phyloP scores from a whole-genome alignment of 2,329 filamentous ascomycete genomes.

The Sclerotiophoma versabilis region DNA sequence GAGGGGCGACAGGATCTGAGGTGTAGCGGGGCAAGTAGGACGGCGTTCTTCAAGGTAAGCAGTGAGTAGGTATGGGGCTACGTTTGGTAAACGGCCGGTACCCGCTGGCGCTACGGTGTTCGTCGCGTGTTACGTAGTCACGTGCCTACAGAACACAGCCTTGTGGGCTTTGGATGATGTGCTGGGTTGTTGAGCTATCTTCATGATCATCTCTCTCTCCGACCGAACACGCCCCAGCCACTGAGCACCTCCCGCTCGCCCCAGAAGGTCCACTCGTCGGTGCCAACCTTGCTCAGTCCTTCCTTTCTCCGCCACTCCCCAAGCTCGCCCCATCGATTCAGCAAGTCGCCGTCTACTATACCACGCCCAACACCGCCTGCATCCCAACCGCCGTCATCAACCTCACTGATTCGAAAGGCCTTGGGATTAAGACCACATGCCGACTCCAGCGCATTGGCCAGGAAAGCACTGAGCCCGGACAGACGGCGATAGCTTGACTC shows the following conservation, averaged over 20 bases:
- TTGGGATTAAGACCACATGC: slow-evolving; percentile 83
- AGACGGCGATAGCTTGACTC: slow-evolving; percentile 86
- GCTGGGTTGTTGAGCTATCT: too few relatives aligned
- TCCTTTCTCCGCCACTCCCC: slow-evolving; percentile 74
- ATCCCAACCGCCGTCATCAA: slow-evolving; percentile 45
- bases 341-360: slow-evolving; percentile 79
- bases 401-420: slow-evolving; percentile 70
- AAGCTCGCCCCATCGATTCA: slow-evolving; percentile 78
- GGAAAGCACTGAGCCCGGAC: slow-evolving; percentile 78
- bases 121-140: too few relatives aligned
- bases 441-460: slow-evolving; percentile 77
- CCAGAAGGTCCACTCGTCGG: slow-evolving; percentile 70
- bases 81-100: too few relatives aligned
- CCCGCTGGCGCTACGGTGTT: too few relatives aligned
- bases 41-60: too few relatives aligned
- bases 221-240: slow-evolving; percentile 65
- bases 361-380: slow-evolving; percentile 61
- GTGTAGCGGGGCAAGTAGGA: too few relatives aligned
- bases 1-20: too few relatives aligned
- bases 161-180: too few relatives aligned
- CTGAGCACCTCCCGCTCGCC: slow-evolving; percentile 72
- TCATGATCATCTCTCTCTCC: too few relatives aligned
- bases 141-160: too few relatives aligned
- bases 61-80: too few relatives aligned
- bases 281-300: slow-evolving; percentile 76